phyloP scores from a whole-genome alignment of 2,329 filamentous ascomycete species.

The Phyllosticta capitalensis region DNA sequence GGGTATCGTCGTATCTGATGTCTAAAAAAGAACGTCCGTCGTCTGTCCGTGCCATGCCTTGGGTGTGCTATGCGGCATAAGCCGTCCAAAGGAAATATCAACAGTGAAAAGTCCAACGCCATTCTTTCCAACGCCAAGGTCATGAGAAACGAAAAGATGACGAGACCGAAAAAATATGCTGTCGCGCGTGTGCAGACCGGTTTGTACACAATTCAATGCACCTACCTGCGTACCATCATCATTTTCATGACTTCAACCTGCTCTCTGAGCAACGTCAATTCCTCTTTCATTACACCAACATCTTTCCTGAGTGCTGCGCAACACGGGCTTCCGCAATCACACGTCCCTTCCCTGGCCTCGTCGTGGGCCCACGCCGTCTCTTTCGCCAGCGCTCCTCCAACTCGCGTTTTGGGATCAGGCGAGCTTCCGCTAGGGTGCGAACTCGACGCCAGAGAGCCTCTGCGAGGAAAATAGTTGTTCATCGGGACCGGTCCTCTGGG shows the following conservation, averaged over 20 bases:
- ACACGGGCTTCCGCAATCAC: conserved; percentile 9
- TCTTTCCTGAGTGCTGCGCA: conserved; percentile 3
- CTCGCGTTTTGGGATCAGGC: background rate
- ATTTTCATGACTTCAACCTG: conserved; percentile 5
- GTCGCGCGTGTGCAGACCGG: too few species aligned
- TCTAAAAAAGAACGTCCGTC: background rate
- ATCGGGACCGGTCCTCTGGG: background rate
- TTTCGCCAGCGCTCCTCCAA: background rate
- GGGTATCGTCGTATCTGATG: background rate
- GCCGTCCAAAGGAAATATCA: too few species aligned
- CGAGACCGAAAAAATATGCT: too few species aligned
- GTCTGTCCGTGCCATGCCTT: background rate
- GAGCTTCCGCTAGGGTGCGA: background rate
- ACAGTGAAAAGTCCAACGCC: too few species aligned
- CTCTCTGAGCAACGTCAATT: background rate
- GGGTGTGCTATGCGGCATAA: too few species aligned
- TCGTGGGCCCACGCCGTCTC: background rate
- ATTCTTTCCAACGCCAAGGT: too few species aligned
- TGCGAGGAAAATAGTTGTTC: conserved; percentile 3
- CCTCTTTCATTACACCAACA: background rate
- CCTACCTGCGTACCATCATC: background rate
- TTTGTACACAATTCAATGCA: background rate
- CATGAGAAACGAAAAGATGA: too few species aligned
- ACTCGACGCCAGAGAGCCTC: background rate
- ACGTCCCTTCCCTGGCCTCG: background rate